Base-by-base conservation (phyloP, 495 filamentous ascomycete genomes). In the Penicillium maclennaniae region DNA sequence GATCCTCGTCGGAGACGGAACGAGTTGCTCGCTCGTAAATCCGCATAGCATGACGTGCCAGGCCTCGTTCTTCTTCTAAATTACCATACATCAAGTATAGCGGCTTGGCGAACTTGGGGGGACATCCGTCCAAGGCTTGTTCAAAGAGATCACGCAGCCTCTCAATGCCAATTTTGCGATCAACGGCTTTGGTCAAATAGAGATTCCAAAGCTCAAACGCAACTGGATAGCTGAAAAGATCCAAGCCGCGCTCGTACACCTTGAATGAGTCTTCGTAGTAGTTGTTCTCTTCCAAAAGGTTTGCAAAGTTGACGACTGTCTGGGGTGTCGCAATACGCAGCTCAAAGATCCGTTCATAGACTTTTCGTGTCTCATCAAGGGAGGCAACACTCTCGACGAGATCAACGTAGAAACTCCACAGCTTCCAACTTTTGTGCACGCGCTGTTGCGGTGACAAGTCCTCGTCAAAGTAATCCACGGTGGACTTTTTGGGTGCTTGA, bases 381-480 rank as follows among this genome's bases (percentile, higher is more conserved):
- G 88, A 90, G 52, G 86, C 84, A 16, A 96, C 91, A 71, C 89
- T 93, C 67, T 99, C 93, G 10, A 99, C 92, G 0, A 99, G 81
- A 70, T 99, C 93, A 37, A 99, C 92, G 61, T 99, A 99, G 79
- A 97, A 99, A 76, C 89, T 93, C 93, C 93, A 99, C 14, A 99
- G 72, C 69, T 97, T 99, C 95, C 95, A 99, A 66, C 90, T 95
- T 79, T 97, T 99, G 72, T 99, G 95, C 7, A 99, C 87, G 51
- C 95, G 82, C 69, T 97, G 93, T 67, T 97, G 95, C 9, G 95
- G 92, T 6, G 89, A 89, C 7, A 99, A 76, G 0, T 82, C 89
- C 67, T 99, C 95, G 69, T 99, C 93, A 60, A 97, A 99, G 67
- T 97, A 99, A 71, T 99, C 95, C 20, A 97, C 93, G 1, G 83